Base-by-base conservation (phyloP, 805 yeast genomes). In the Schwanniomyces pseudopolymorphus region DNA sequence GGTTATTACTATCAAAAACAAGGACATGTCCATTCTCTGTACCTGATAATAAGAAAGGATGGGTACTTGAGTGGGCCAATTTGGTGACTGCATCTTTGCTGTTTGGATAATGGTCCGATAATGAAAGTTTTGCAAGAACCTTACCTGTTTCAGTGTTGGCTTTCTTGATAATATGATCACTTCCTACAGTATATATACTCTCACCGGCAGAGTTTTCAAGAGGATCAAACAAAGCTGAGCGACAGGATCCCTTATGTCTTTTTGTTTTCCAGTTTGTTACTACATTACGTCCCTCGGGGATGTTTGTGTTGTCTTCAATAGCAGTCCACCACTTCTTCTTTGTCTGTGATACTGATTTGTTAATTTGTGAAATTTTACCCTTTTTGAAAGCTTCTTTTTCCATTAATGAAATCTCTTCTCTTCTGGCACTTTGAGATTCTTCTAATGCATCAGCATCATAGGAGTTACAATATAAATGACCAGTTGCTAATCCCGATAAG, bases 211-310 rank as follows among this genome's bases (percentile, higher is more conserved):
- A 61, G 16, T 51, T 46, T 38, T 61, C 69, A 1, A 77, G 70
- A 3, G 82, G 79, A 49, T 83, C 87, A 62, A 89, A 84, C 6
- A 80, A 69, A 2, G 88, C 69, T 3, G 86, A 80, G 37, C 99
- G 70, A 49, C 96, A 89, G 52, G 96, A 85, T 1, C 89, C 91
- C 63, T 89, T 90, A 61, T 92, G 98, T 60, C 98, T 78, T 57
- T 81, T 87, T 0, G 97, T 91, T 45, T 85, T 80, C 99, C 99
- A 92, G 22, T 77, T 57, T 4, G 66, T 60, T 4, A 74, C 59
- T 16, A 70, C 54, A 10, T 63, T 64, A 4, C 58, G 60, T 20
- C 58, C 63, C 6, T 61, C 67, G 1, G 46, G 48, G 5, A 59
- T 43, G 3, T 59, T 57, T 9, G 56, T 56, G 33, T 61, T 60